A percentile compares a stretch with the other conserved stretches of the same genome.
phyloP scores from a whole-genome alignment of 768 basidiomycete genomes.

The Gloeostereum incarnatum region DNA sequence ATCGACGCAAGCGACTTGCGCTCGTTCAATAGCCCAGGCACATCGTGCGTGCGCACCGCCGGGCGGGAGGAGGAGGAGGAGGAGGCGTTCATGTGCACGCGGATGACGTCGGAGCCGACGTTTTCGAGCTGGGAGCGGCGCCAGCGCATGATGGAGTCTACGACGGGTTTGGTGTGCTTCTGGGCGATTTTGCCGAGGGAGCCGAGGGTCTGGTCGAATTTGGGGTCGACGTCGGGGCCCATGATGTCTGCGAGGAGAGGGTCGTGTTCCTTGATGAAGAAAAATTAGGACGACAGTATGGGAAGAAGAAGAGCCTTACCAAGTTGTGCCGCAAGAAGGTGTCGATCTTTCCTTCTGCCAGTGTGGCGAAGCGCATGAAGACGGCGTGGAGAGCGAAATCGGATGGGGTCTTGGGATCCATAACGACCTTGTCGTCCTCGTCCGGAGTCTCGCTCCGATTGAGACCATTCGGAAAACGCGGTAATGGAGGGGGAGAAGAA shows the following conservation, averaged over 20 bases:
- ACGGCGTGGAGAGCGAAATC: conserved; percentile 86
- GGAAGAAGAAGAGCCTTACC: conserved; percentile 30
- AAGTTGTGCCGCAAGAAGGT: conserved; percentile 57
- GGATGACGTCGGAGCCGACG: conserved; percentile 38
- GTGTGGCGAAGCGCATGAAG: conserved; percentile 77
- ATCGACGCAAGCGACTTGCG: conserved; percentile 76
- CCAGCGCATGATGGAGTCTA: conserved; percentile 86
- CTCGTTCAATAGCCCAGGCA: conserved; percentile 47
- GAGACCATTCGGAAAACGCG: conserved; percentile 61
- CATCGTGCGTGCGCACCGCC: conserved; percentile 33
- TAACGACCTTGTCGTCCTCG: conserved; percentile 54
- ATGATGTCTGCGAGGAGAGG: conserved; percentile 57
- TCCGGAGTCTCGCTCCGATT: conserved; percentile 50
- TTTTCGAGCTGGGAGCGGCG: conserved; percentile 66
- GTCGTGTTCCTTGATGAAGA: conserved; percentile 49
- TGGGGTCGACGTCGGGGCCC: conserved; percentile 62
- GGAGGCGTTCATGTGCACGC: conserved; percentile 35
- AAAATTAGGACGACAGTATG: background rate
- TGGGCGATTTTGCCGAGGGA: conserved; percentile 83
- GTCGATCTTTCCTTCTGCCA: conserved; percentile 76
- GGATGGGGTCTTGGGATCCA: conserved; percentile 73
- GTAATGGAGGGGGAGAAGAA: conserved; percentile 69
- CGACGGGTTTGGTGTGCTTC: conserved; percentile 74
- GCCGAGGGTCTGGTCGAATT: conserved; percentile 79
- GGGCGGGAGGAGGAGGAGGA: conserved; percentile 22